Conservation (phyloP, 2,329 filamentous ascomycete genomes). For the Elsinoe ampelina region DNA sequence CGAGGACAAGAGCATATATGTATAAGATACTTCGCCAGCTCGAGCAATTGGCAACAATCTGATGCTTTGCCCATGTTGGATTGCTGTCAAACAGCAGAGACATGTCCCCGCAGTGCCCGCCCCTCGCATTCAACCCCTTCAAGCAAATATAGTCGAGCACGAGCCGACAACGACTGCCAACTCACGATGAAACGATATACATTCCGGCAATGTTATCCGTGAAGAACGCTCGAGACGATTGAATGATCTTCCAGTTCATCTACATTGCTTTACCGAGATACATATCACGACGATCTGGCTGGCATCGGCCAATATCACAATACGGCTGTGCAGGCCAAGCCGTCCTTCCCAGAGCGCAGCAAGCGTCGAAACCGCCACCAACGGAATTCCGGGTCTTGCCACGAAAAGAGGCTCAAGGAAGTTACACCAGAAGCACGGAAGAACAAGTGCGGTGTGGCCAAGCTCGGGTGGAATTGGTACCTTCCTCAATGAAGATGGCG, state of each 20-base stretch:
- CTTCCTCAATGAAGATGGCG: constrained; percentile 12
- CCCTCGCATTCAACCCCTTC: too few species aligned
- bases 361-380: constrained; percentile 9
- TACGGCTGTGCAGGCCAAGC: not conserved
- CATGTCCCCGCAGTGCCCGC: too few species aligned
- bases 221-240: not conserved
- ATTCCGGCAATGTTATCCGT: too few species aligned
- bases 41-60: not conserved
- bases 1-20: not conserved
- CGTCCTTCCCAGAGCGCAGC: constrained; percentile 7
- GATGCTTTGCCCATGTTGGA: not conserved
- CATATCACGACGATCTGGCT: not conserved
- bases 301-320: not conserved
- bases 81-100: too few species aligned
- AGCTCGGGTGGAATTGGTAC: constrained; percentile 1
- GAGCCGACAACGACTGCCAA: too few species aligned
- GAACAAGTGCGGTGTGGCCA: not conserved
- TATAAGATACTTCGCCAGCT: not conserved
- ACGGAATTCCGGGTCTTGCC: not conserved
- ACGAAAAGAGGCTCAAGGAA: not conserved
- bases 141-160: too few species aligned
- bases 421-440: constrained; percentile 5
- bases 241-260: not conserved
- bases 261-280: not conserved
- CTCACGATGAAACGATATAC: too few species aligned